phyloP scores from a whole-genome alignment of 345 rosid genomes.

The Moricandia arvensis region DNA sequence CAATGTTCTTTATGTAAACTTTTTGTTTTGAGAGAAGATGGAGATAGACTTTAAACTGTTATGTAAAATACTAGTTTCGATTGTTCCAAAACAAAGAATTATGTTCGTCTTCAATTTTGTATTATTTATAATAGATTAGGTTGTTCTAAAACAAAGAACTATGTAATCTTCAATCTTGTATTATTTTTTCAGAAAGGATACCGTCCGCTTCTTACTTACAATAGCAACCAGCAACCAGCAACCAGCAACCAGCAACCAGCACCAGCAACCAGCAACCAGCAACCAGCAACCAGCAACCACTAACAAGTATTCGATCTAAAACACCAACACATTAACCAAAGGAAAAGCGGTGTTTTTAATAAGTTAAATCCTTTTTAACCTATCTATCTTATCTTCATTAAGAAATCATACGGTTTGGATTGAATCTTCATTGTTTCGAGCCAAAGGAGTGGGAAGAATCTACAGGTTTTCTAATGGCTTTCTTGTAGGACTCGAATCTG shows the following conservation, averaged over 20 bases:
- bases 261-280: too few species aligned
- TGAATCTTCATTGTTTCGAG: not conserved
- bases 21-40: too few species aligned
- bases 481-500: slow-evolving; percentile 31
- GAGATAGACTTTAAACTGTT: too few species aligned
- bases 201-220: not conserved
- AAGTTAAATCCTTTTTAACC: not conserved
- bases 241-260: too few species aligned
- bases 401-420: not conserved
- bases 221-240: too few species aligned
- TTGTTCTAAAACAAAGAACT: too few species aligned
- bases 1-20: too few species aligned
- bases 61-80: not conserved
- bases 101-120: too few species aligned
- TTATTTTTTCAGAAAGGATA: not conserved
- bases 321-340: not conserved
- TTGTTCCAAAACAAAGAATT: too few species aligned
- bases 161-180: not conserved
- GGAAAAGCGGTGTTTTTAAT: not conserved
- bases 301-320: not conserved
- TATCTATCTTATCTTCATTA: not conserved
- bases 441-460: not conserved
- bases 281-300: not conserved
- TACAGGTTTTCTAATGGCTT: slow-evolving; percentile 10
- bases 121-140: too few species aligned